A percentile compares a stretch with the other conserved stretches of the same genome.
Conservation (phyloP, 495 filamentous ascomycete species). For the Aspergillus bertholletiae region DNA sequence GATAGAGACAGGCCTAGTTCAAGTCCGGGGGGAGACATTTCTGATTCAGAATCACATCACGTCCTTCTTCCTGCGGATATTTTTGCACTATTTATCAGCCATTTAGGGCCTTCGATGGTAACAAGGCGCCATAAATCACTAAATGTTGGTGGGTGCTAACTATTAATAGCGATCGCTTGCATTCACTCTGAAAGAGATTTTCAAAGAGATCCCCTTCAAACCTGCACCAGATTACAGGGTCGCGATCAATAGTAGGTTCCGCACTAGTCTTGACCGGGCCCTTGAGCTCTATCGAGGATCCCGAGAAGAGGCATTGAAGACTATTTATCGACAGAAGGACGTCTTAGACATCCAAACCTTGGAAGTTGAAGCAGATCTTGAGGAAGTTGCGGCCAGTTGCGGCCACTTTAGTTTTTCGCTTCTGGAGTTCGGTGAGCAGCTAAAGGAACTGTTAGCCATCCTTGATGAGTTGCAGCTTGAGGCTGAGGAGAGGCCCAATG, state of each 20-base stretch:
- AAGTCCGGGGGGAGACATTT: constrained; percentile 10
- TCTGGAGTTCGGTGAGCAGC: constrained; percentile 83
- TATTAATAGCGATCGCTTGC: constrained; percentile 70
- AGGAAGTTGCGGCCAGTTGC: constrained; percentile 93
- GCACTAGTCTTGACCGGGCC: constrained; percentile 72
- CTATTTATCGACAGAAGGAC: constrained; percentile 75
- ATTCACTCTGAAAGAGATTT: constrained; percentile 81
- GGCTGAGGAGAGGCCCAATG: constrained; percentile 50
- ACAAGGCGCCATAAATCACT: constrained; percentile 3
- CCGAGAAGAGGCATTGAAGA: constrained; percentile 67
- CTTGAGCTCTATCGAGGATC: constrained; percentile 72
- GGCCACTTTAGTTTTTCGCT: constrained; percentile 92
- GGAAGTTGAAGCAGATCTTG: constrained; percentile 84
- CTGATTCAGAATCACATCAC: constrained; percentile 14
- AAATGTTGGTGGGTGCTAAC: constrained; percentile 15
- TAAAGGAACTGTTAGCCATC: constrained; percentile 75
- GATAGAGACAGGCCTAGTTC: constrained; percentile 14
- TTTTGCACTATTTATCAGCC: constrained; percentile 80
- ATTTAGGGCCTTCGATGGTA: constrained; percentile 89
- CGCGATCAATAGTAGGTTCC: constrained; percentile 71
- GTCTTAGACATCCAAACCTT: constrained; percentile 59
- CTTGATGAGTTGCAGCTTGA: constrained; percentile 77
- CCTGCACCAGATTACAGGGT: constrained; percentile 61
- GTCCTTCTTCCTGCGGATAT: constrained; percentile 65
- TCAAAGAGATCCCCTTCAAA: constrained; percentile 82